Evolutionary conservation across 2,329 filamentous ascomycete genomes (phyloP), one percentile per base, ranked within the genome.

Genomic region (Fusarium brevicatenulatum): DNA sequence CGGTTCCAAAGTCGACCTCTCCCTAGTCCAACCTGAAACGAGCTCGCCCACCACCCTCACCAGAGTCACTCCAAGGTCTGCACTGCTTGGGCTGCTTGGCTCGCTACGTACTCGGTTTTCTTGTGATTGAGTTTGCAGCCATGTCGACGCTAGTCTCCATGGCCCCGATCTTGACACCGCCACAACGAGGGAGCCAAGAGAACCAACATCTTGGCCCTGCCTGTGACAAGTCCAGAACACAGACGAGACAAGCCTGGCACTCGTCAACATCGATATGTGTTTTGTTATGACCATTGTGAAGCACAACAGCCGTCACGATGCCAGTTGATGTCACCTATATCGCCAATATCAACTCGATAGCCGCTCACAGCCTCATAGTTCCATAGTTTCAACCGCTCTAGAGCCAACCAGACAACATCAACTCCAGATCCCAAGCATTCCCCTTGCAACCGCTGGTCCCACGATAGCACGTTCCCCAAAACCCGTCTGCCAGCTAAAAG

Each of bases 21-120:
- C 37, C 65, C 67, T 63, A 70, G 66, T 34, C 39, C 71, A 77
- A 76, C 76, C 74, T 78, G 76, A 78, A 78, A 78, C 76, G 39
- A 25, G 57, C 42, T 66, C 68, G 34, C 55, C 50, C 71, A 63
- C 74, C 68, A 76, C 63, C 50, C 54, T 44, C 67, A 74, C 65
- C 65, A 66, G 53, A 61, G n/a, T 49, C 50, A 36, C 54, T 36
- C 32, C 47, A 39, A 40, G 36, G 44, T 54, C 46, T 42, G 16
- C 36, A 40, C 37, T 54, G 55, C 36, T 50, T 43, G 47, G 47
- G 28, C 53, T 34, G 53, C 53, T 47, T 36, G 39, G 54, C 40
- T 34, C 30, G 30, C 30, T 32, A 32, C 30, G 25, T 25, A 25
- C 25, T 32, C 25, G 7, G 12, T 32, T 34, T 34, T 44, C 34